Base-by-base conservation (phyloP, 352 stramenopile species). In the Phytophthora megakarya region DNA sequence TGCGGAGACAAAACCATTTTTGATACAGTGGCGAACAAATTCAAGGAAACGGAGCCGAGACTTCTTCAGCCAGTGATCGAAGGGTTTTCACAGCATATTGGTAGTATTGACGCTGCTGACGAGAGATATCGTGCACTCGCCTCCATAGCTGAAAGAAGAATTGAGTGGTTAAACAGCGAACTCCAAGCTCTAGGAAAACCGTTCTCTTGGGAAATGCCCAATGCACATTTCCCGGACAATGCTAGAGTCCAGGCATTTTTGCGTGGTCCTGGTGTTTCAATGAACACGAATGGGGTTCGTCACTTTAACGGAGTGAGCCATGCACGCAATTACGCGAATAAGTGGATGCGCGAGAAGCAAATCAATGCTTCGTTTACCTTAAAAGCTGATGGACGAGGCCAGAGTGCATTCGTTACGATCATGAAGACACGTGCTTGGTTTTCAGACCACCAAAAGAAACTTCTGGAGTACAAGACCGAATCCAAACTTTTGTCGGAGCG, bases 171-270 rank as follows among this genome's bases (percentile, higher is more conserved):
- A 26, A 61, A 58, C 8, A 22, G 22, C 9, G 25, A 64, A 21
- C 21, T 54, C 9, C 15, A 21, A 21, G 8, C 11, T 11, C 10
- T 26, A 18, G 22, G 45, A 1, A 47, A 58, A 32, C 47, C 57
- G 4, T 59, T 59, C 38, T 46, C 58, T 23, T 68, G 65, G 65
- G 35, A 62, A 40, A 65, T 73, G 39, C 52, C 51, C 1, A 26
- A 46, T 1, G 58, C 65, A 13, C 6, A 40, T 30, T 65, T 61
- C 25, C 46, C 12, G 0, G 15, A 49, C 9, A 58, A 65, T 22
- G 39, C 38, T 2, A 26, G 53, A 16, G 50, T 70, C 1, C 28
- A 65, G 19, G 62, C 35, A 16, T 70, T 70, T 40, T 18, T 70
- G 0, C 47, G 62, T 18, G 62, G 54, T 5, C 22, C 54, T 2